phyloP scores from a whole-genome alignment of 2,329 filamentous ascomycete species.

The Elsinoe australis region DNA sequence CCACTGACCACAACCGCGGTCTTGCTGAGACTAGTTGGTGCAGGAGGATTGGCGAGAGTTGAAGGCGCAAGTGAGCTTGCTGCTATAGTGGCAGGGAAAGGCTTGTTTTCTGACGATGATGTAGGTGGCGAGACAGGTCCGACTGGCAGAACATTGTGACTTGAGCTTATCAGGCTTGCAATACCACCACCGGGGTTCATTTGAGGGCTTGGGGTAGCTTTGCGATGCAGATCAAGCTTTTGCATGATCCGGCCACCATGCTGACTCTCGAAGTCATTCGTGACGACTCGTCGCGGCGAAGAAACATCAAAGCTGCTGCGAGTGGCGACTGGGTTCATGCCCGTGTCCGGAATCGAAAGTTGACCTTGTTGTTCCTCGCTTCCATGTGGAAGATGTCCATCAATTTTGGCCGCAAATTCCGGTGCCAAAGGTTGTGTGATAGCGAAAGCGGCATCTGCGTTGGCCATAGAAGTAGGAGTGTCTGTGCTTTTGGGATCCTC shows the following conservation, averaged over 20 bases:
- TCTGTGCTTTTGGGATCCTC: conserved; percentile 58
- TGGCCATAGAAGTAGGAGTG: conserved; percentile 35
- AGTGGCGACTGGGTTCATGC: conserved; percentile 30
- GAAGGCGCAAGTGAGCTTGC: conserved; percentile 66
- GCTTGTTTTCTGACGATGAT: conserved; percentile 21
- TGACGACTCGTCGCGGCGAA: conserved; percentile 35
- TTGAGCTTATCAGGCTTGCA: conserved; percentile 76
- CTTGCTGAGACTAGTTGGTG: conserved; percentile 78
- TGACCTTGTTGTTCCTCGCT: conserved; percentile 45
- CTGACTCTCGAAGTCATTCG: conserved; percentile 53
- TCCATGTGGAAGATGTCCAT: conserved; percentile 52
- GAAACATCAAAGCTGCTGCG: conserved; percentile 66
- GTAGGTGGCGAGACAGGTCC: conserved; percentile 41
- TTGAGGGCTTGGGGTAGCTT: conserved; percentile 53
- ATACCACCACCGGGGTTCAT: conserved; percentile 60
- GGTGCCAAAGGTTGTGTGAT: conserved; percentile 82
- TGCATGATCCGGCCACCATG: conserved; percentile 86
- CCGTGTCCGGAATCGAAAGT: conserved; percentile 29
- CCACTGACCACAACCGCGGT: conserved; percentile 73
- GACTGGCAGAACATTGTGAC: conserved; percentile 68
- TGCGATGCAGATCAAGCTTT: conserved; percentile 82
- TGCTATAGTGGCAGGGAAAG: conserved; percentile 30
- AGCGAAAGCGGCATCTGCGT: conserved; percentile 70
- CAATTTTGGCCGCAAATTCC: conserved; percentile 80
- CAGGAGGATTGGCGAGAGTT: conserved; percentile 75